A percentile compares a stretch with the other conserved stretches of the same genome.
Evolutionary conservation across 1,284 basidiomycete species (phyloP).

Genomic region (Pyrrhoderma lamaoense): DNA sequence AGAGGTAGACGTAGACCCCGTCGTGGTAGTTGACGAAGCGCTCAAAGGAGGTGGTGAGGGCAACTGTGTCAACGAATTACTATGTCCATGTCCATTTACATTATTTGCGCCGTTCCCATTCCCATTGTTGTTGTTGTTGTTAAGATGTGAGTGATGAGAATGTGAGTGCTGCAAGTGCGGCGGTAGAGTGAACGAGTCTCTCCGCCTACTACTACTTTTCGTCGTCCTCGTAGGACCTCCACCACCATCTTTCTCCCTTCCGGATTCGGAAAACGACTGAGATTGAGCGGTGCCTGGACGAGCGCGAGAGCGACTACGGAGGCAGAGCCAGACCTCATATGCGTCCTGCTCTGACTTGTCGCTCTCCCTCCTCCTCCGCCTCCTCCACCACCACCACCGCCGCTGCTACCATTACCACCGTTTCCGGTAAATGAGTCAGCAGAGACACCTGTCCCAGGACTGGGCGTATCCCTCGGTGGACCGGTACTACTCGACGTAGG

Average conservation of each 20-base stretch:
- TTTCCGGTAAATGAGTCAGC: constrained; percentile 1
- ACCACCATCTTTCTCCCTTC: constrained; percentile 10
- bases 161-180: constrained; percentile 13
- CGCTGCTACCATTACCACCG: neutral
- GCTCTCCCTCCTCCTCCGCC: constrained; percentile 18
- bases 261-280: constrained; percentile 12
- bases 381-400: constrained; percentile 1
- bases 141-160: neutral
- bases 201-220: constrained; percentile 30
- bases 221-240: constrained; percentile 46
- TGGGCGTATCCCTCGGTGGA: constrained; percentile 9
- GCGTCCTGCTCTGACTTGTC: constrained; percentile 22
- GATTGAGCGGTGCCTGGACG: constrained; percentile 19
- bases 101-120: neutral
- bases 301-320: constrained; percentile 40
- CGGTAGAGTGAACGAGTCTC: constrained; percentile 16
- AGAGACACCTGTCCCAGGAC: constrained; percentile 1
- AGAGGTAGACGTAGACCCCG: neutral
- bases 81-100: neutral
- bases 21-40: constrained; percentile 6
- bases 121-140: constrained; percentile 1
- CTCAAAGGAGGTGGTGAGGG: neutral
- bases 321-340: constrained; percentile 18
- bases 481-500: constrained; percentile 5
- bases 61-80: neutral